Conservation (phyloP, 345 rosid species). For the Excoecaria agallocha region DNA sequence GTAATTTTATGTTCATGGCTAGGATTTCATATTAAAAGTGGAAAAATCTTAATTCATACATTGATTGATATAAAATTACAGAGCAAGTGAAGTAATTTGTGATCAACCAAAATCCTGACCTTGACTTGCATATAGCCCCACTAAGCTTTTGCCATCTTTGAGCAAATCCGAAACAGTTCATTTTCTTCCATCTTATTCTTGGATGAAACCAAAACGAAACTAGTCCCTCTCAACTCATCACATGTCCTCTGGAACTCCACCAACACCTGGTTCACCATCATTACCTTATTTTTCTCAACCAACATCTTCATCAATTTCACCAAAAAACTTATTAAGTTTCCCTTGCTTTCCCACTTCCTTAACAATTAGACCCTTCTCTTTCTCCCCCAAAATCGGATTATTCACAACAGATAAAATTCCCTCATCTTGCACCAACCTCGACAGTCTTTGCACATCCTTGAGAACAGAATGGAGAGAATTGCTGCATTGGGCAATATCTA, state of each 20-base stretch:
- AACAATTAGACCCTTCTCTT: conserved; percentile 36
- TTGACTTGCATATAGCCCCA: conserved; percentile 35
- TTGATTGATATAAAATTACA: neutral
- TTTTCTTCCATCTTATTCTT: conserved; percentile 26
- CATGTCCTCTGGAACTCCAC: conserved; percentile 62
- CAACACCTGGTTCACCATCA: conserved; percentile 48
- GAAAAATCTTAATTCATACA: too few species aligned
- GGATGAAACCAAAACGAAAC: conserved; percentile 41
- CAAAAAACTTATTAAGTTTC: conserved; percentile 40
- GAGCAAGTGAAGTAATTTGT: conserved; percentile 4
- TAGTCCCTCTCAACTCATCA: conserved; percentile 37
- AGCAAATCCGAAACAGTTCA: conserved; percentile 29
- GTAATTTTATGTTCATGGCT: too few species aligned
- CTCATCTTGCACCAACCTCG: conserved; percentile 26
- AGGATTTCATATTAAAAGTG: too few species aligned
- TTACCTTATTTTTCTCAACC: conserved; percentile 43
- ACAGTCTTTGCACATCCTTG: conserved; percentile 45
- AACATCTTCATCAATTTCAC: conserved; percentile 53
- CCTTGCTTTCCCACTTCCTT: conserved; percentile 40
- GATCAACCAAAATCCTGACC: conserved; percentile 30
- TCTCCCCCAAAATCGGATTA: conserved; percentile 40
- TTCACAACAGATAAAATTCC: conserved; percentile 26
- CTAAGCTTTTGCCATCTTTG: conserved; percentile 19
- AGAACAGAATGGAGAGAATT: conserved; percentile 42
- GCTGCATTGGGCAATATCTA: conserved; percentile 50